These are phyloP conservation scores for Medicago arabica DNA, from an alignment of 306 rosid genomes.

Conservation along the genomic window DNA sequence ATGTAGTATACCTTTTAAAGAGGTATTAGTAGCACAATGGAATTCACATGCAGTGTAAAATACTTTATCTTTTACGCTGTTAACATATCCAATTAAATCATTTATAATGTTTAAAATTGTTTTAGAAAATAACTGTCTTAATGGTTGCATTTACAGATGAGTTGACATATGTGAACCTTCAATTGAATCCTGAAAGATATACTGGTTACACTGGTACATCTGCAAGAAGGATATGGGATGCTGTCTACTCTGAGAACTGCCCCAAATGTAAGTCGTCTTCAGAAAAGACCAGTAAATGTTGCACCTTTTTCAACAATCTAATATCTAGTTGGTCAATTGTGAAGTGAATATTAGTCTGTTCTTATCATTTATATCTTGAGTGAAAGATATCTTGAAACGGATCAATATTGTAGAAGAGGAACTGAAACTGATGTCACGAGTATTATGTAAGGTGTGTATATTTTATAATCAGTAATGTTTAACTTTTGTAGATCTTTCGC, in stretches of 20 bases:
- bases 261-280: conserved; percentile 78
- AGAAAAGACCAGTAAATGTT: not conserved
- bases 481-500: conserved; percentile 64
- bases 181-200: conserved; percentile 90
- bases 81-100: conserved; percentile 6
- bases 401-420: not conserved
- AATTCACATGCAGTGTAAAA: not conserved
- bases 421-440: conserved; percentile 2
- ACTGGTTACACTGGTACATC: conserved; percentile 95
- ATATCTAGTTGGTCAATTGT: conserved; percentile 13
- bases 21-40: not conserved
- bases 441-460: conserved; percentile 8
- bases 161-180: conserved; percentile 96
- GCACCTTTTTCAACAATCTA: conserved; percentile 23
- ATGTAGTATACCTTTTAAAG: not conserved
- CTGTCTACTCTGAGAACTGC: conserved; percentile 91
- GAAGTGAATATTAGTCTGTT: conserved; percentile 7
- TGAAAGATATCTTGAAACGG: conserved; percentile 12
- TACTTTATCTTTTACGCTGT: not conserved
- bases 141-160: conserved; percentile 64
- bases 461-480: conserved; percentile 2
- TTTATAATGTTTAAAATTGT: conserved; percentile 14
- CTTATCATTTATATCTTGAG: conserved; percentile 20
- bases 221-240: conserved; percentile 97
- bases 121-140: conserved; percentile 24